phyloP scores from a whole-genome alignment of 441 rosid species.

The Erodium moschatum region DNA sequence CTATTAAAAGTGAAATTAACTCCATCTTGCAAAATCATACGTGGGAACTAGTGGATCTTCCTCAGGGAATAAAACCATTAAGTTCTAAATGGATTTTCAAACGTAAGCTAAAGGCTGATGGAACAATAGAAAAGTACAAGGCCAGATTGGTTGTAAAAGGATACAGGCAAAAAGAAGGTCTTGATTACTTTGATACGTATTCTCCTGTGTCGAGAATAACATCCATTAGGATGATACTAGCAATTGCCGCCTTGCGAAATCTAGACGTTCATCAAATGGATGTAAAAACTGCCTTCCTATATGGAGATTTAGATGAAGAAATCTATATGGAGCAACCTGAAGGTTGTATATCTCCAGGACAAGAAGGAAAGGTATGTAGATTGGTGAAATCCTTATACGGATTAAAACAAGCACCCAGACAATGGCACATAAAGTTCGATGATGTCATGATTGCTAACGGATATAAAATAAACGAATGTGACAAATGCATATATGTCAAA shows the following conservation, averaged over 20 bases:
- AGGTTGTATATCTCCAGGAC: neutral
- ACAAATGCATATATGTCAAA: too few species aligned
- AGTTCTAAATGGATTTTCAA: slow-evolving; percentile 4
- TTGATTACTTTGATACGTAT: slow-evolving; percentile 7
- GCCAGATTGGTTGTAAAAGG: neutral
- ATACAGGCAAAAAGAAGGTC: neutral
- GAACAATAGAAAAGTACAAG: neutral
- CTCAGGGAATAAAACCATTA: neutral
- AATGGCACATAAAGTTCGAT: too few species aligned
- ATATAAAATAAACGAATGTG: too few species aligned
- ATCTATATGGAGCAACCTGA: too few species aligned
- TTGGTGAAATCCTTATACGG: too few species aligned
- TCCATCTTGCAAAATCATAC: neutral
- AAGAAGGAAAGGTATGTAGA: too few species aligned
- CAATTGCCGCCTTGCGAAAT: neutral
- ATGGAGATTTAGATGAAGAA: neutral
- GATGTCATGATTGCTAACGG: too few species aligned
- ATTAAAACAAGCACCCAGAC: too few species aligned
- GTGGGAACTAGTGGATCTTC: neutral
- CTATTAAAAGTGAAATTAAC: neutral
- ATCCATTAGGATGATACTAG: neutral
- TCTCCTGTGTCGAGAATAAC: neutral
- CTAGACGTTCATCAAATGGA: neutral
- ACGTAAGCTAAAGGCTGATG: neutral
- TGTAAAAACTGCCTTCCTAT: neutral